Base-by-base conservation (phyloP, 208 protist species). In the Crithidia expoeki region DNA sequence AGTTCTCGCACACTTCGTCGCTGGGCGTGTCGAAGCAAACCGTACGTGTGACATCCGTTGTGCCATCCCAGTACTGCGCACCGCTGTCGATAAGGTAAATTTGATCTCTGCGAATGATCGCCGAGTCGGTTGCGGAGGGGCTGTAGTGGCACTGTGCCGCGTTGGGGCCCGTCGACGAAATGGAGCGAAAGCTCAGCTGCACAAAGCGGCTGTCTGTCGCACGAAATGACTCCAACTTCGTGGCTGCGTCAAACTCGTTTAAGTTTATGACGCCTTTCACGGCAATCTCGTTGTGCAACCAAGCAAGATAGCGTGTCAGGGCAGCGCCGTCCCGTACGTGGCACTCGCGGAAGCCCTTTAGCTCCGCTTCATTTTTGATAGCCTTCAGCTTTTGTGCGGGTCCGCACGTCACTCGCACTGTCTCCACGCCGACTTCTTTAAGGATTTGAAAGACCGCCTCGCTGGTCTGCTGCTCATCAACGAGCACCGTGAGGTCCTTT, bases 1-100 rank as follows among this genome's bases (percentile, higher is more conserved):
- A 99, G 65, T 88, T 88, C 71, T 96, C 71, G 21, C 89, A 84
- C 79, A 98, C 83, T 65, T 93, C 77, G 21, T 63, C 75, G 14
- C 52, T 64, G 16, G 80, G 86, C 16, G 50, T n/a, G 44, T 17
- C 55, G 76, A 98, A 98, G 81, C 97, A 96, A 44, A 98, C 65
- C 27, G 97, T 99, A 36, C 98, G 88, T 2, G 98, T 99, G 17
- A 98, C 94, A 72, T 99, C 98, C 3, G 98, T 99, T 10, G 98
- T 99, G 64, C 98, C 98, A 61, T 98, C 95, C 27, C 72, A 74
- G 80, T 97, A 99, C 75, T 98, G 97, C 19, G 87, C 98, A 7
- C 98, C 98, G 60, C 94, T 98, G 80, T 99, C 98, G 7, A 98
- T 84, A 23, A 99, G 84, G 68, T 98, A 98, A 16, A 99, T 63